A percentile compares a stretch with the other conserved stretches of the same genome.
phyloP scores from a whole-genome alignment of 2,329 filamentous ascomycete genomes.

The Cercospora sp. region DNA sequence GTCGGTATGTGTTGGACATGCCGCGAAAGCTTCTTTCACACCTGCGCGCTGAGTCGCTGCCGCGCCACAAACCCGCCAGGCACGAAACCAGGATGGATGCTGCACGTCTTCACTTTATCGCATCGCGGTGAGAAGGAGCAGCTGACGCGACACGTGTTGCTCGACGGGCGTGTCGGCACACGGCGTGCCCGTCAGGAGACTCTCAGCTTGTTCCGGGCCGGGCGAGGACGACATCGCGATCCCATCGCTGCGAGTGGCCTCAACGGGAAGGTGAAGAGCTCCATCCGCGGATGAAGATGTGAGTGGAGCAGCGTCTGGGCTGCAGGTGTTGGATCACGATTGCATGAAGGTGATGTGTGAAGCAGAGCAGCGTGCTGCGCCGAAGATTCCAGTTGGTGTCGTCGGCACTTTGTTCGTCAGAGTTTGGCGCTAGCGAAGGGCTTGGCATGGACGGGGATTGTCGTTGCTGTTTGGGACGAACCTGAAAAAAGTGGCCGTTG shows the following conservation, averaged over 20 bases:
- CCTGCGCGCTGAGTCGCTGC: neutral
- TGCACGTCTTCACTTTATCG: neutral
- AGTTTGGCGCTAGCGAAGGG: neutral
- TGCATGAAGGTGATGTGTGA: neutral
- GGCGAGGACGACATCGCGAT: conserved; percentile 1
- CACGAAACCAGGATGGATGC: neutral
- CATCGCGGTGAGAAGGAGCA: neutral
- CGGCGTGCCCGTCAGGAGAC: conserved; percentile 5
- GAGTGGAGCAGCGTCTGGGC: neutral
- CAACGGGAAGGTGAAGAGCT: neutral
- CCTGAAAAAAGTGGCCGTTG: conserved; percentile 10
- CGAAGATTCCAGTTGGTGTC: neutral
- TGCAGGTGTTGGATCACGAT: neutral
- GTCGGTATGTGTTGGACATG: conserved; percentile 10
- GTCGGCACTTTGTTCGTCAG: neutral
- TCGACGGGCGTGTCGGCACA: neutral
- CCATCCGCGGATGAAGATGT: neutral
- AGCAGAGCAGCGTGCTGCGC: neutral
- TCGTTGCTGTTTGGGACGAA: neutral
- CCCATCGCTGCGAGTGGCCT: neutral
- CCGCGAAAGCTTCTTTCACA: neutral
- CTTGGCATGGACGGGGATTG: neutral
- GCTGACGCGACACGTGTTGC: conserved; percentile 4
- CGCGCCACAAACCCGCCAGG: neutral
- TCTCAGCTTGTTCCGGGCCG: neutral